Conservation (phyloP, 345 rosid genomes). For the Gossypium ekmanianum region DNA sequence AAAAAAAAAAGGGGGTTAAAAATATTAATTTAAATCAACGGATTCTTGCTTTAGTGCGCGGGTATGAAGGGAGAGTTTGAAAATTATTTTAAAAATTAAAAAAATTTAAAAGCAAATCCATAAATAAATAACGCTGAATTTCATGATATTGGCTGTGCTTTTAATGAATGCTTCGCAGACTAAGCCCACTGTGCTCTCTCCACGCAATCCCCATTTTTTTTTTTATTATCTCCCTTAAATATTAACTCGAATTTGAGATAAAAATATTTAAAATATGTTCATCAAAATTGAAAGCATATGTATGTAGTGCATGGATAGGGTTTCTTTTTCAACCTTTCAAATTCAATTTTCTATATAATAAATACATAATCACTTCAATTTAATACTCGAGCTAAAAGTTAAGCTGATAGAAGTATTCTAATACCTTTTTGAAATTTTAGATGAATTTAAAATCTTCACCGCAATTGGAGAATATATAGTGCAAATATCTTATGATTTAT, state of each 20-base stretch:
- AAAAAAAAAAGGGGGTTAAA: not conserved
- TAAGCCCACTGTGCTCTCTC: not conserved
- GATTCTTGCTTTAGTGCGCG: conserved; percentile 62
- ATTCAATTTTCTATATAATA: not conserved
- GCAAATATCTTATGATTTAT: too few relatives aligned
- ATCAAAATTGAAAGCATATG: too few relatives aligned
- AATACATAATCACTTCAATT: too few relatives aligned
- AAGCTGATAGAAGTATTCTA: too few relatives aligned
- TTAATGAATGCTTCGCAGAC: conserved; percentile 28
- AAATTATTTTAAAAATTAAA: conserved; percentile 2
- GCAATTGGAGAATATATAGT: too few relatives aligned
- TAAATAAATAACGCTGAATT: conserved; percentile 42
- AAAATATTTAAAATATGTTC: too few relatives aligned
- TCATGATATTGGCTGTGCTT: conserved; percentile 29
- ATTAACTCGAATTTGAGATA: too few relatives aligned
- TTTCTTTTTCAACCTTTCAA: not conserved
- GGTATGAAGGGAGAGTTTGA: conserved; percentile 54
- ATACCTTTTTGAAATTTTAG: too few relatives aligned
- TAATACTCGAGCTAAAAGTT: too few relatives aligned
- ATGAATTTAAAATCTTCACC: too few relatives aligned
- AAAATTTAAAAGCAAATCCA: not conserved
- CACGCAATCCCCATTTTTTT: not conserved
- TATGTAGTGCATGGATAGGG: too few relatives aligned
- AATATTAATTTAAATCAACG: conserved; percentile 37
- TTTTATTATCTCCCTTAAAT: too few relatives aligned